Evolutionary conservation across 1,284 basidiomycete genomes (phyloP).

Genomic region (Ceratobasidium sp.): DNA sequence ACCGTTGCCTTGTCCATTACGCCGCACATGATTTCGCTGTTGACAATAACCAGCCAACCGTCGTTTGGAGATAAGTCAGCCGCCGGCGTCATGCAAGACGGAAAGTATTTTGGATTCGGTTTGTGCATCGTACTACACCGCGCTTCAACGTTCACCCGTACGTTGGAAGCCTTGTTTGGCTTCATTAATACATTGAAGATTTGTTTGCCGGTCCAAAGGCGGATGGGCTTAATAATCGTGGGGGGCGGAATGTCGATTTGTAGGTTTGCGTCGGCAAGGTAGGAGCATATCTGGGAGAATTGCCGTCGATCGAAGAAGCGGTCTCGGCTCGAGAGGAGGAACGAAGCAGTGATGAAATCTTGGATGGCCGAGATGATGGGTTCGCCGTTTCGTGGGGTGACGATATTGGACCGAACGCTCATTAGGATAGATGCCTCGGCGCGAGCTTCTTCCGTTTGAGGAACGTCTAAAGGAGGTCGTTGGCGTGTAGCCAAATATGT

Average conservation of each 20-base stretch:
- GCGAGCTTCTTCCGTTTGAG: constrained; percentile 98
- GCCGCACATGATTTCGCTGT: constrained; percentile 99
- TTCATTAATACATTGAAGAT: constrained; percentile 97
- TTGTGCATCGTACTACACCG: constrained; percentile 96
- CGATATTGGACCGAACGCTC: constrained; percentile 97
- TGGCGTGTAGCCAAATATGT: neutral
- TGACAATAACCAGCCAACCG: constrained; percentile 96
- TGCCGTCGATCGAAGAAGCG: constrained; percentile 93
- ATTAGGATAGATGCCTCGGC: constrained; percentile 98
- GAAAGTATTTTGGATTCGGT: constrained; percentile 69
- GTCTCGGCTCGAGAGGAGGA: constrained; percentile 91
- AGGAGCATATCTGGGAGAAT: constrained; percentile 96
- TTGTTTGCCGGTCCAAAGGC: constrained; percentile 99
- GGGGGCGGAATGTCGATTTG: constrained; percentile 97
- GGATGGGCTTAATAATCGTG: constrained; percentile 90
- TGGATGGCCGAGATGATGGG: constrained; percentile 99
- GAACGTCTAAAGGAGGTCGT: constrained; percentile 75
- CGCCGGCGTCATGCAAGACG: constrained; percentile 63
- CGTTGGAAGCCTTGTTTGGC: constrained; percentile 84
- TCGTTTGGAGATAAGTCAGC: constrained; percentile 96
- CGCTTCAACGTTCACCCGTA: constrained; percentile 94
- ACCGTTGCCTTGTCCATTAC: constrained; percentile 99
- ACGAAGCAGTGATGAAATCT: constrained; percentile 98
- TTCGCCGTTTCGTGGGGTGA: constrained; percentile 95
- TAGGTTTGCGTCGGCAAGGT: constrained; percentile 89